Conservation (phyloP, 148 eudicot genomes). For the Rhododendron ferrugineum region DNA sequence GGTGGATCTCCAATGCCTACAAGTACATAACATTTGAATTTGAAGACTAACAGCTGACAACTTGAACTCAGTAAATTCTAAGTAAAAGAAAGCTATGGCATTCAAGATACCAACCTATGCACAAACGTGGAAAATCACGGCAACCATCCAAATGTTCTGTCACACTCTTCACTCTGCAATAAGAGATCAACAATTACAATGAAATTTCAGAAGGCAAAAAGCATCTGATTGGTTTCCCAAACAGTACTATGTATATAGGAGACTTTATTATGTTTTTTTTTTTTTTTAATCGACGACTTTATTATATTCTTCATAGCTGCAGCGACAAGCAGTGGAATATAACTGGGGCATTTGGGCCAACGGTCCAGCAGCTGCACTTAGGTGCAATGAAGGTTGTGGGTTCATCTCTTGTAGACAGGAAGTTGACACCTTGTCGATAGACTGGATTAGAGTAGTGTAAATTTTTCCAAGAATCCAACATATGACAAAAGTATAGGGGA, state of each 20-base stretch:
- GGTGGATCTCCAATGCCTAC: constrained; percentile 95
- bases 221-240: background rate
- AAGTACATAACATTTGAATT: background rate
- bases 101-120: constrained; percentile 57
- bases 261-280: background rate
- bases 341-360: background rate
- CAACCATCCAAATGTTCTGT: constrained; percentile 83
- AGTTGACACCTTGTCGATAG: background rate
- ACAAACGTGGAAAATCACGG: constrained; percentile 86
- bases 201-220: background rate
- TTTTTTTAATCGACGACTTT: background rate
- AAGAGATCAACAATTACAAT: background rate
- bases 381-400: background rate
- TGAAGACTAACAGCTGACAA: background rate
- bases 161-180: constrained; percentile 85
- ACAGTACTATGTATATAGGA: background rate
- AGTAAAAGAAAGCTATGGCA: background rate
- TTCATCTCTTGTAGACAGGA: background rate
- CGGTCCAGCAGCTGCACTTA: background rate
- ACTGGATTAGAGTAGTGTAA: background rate
- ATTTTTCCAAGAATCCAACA: background rate
- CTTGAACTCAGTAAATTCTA: background rate
- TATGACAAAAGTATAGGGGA: background rate
- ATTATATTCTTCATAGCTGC: background rate
- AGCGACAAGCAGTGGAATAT: background rate